A percentile compares a stretch with the other conserved stretches of the same genome.
Evolutionary conservation across 345 rosid species (phyloP).

Genomic region (Theobroma cacao): DNA sequence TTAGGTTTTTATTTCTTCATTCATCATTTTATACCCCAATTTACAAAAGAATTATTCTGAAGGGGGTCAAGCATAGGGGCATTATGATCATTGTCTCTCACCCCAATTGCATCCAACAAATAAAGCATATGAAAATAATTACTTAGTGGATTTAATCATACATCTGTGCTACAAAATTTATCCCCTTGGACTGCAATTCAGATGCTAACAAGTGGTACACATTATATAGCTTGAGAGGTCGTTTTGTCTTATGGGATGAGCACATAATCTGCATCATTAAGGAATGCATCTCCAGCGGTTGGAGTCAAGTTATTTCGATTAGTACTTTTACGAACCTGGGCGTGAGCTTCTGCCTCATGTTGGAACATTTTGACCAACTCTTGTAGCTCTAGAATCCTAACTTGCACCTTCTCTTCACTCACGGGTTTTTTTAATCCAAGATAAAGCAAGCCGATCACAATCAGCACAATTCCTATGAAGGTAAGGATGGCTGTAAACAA

Average conservation of each 20-base stretch:
- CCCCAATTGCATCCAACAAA: neutral
- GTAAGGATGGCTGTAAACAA: slow-evolving; percentile 58
- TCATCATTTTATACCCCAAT: too few relatives aligned
- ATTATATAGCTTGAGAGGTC: neutral
- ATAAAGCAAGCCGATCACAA: slow-evolving; percentile 65
- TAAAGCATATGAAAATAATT: neutral
- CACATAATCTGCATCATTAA: slow-evolving; percentile 47
- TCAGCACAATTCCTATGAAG: slow-evolving; percentile 52
- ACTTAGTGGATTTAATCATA: neutral
- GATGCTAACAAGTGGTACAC: neutral
- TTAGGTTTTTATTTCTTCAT: too few relatives aligned
- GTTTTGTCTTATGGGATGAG: slow-evolving; percentile 41
- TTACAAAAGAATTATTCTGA: neutral
- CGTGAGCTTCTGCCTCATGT: slow-evolving; percentile 98
- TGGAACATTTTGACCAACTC: slow-evolving; percentile 85
- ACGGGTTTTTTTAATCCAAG: slow-evolving; percentile 75
- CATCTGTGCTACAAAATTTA: neutral
- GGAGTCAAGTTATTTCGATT: slow-evolving; percentile 65
- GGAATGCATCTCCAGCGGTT: slow-evolving; percentile 61
- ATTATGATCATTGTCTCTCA: neutral
- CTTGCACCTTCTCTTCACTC: slow-evolving; percentile 59
- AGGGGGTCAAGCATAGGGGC: neutral
- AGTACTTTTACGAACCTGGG: slow-evolving; percentile 53
- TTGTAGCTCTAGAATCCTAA: slow-evolving; percentile 76
- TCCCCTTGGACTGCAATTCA: neutral